Conservation (phyloP, 768 basidiomycete species). For the Leccinum incarnatum region DNA sequence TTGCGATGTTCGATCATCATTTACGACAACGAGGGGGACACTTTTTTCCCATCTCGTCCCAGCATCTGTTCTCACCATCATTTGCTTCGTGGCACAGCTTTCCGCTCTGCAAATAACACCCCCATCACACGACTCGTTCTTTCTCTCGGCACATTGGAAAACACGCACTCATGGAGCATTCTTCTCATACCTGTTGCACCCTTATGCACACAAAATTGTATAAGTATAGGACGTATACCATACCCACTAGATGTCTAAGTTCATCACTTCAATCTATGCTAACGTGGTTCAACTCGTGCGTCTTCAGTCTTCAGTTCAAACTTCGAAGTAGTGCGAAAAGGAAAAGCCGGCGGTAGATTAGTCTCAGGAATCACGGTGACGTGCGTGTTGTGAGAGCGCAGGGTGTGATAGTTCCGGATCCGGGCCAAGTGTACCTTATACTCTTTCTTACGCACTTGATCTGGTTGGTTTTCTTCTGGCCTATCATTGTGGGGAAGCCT, state of each 20-base stretch:
- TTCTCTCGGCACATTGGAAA: background rate
- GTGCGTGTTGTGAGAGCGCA: background rate
- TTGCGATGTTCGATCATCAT: background rate
- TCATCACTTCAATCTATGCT: background rate
- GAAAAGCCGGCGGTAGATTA: background rate
- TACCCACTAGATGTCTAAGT: background rate
- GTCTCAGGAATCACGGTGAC: background rate
- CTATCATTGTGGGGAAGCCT: background rate
- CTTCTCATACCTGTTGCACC: background rate
- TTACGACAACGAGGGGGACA: background rate
- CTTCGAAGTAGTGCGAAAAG: background rate
- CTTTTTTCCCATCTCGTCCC: background rate
- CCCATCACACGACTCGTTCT: background rate
- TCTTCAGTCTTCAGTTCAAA: background rate
- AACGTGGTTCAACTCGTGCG: background rate
- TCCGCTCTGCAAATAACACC: background rate
- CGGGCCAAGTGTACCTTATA: background rate
- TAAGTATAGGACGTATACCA: constrained; percentile 2
- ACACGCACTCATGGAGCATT: background rate
- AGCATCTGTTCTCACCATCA: background rate
- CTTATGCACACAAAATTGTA: background rate
- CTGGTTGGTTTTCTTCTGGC: background rate
- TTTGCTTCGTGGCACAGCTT: background rate
- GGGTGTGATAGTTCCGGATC: background rate
- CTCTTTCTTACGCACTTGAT: background rate